Evolutionary conservation across 371 early-diverging fungal species (phyloP), one percentile per base, ranked within the genome.

Genomic region (Actinomucor elegans): DNA sequence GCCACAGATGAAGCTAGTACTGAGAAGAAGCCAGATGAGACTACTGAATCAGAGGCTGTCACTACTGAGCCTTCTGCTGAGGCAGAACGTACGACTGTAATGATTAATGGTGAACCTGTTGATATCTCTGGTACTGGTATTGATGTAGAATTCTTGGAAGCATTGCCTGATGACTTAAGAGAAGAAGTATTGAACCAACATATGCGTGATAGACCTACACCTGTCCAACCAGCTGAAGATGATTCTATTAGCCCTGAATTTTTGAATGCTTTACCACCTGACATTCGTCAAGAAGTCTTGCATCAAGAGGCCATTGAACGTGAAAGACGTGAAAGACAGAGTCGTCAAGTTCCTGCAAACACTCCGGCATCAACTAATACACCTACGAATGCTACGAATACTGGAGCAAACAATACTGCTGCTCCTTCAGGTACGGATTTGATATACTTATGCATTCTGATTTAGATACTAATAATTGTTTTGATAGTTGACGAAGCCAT

Each of bases 111-210:
- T 11, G 70, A 84, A 36, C 54, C 72, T 49, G 81, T 96, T 0
- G 97, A 98, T 61, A 92, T 98, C 23, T 90, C 96, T 2, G 92
- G 92, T 18, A 88, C 93, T 31, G 98, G 96, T 18, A 97, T 98
- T 40, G 99, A 98, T 61, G 81, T 87, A 0, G 91, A 90, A 51
- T 98, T 98, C 67, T 72, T 98, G 55, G 89, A 93, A 62, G 99
- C 99, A 1, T 71, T 98, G 36, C 99, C 99, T 0, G 96, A 96
- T 28, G 97, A 97, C 42, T 63, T 98, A 66, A 88, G 96, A 29
- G 84, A 83, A 57, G 98, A 98, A 66, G 97, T 97, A 6, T 72
- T 97, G 18, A 86, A 84, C 55, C 90, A 94, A 28, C 71, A 71
- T 51, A 56, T 67, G 35, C 66, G 54, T 34, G 59, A 75, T 36